Conservation (phyloP, 176 grass and related monocot genomes). For the Lolium rigidum region DNA sequence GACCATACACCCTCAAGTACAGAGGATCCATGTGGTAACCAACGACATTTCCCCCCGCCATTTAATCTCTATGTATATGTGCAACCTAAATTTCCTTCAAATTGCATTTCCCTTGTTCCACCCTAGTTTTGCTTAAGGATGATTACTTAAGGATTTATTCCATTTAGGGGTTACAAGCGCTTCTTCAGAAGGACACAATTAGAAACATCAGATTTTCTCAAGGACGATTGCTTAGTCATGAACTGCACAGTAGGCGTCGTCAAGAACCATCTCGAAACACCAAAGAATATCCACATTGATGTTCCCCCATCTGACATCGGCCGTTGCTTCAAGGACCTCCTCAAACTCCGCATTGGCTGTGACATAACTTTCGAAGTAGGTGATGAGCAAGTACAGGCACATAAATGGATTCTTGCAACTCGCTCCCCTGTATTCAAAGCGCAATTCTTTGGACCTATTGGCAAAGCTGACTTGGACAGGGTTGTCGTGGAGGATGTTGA, state of each 20-base stretch:
- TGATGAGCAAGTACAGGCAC: slow-evolving; percentile 64
- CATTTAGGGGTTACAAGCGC: slow-evolving; percentile 86
- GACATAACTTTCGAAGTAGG: slow-evolving; percentile 79
- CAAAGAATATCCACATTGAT: slow-evolving; percentile 59
- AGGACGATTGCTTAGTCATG: slow-evolving; percentile 72
- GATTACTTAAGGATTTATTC: too few relatives aligned
- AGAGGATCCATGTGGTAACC: slow-evolving; percentile 82
- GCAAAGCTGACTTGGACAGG: slow-evolving; percentile 60
- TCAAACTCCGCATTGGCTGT: slow-evolving; percentile 60
- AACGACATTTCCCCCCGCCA: neutral
- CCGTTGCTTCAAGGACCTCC: slow-evolving; percentile 62
- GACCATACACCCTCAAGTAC: slow-evolving; percentile 93
- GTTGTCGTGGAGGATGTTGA: slow-evolving; percentile 83
- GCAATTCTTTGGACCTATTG: slow-evolving; percentile 91
- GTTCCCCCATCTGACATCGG: slow-evolving; percentile 74
- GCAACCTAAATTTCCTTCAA: slow-evolving; percentile 17
- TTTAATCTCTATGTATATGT: neutral
- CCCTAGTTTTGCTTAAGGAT: neutral
- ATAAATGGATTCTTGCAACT: slow-evolving; percentile 87
- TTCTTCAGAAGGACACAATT: slow-evolving; percentile 81
- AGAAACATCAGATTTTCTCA: slow-evolving; percentile 76
- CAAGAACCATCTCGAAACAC: slow-evolving; percentile 72
- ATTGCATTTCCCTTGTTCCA: neutral
- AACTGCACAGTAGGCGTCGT: slow-evolving; percentile 93
- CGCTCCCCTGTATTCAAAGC: slow-evolving; percentile 90